A percentile compares a stretch with the other conserved stretches of the same genome.
These are phyloP conservation scores for Elsinoe australis DNA, from an alignment of 2,329 filamentous ascomycete genomes.

Conservation along the genomic window DNA sequence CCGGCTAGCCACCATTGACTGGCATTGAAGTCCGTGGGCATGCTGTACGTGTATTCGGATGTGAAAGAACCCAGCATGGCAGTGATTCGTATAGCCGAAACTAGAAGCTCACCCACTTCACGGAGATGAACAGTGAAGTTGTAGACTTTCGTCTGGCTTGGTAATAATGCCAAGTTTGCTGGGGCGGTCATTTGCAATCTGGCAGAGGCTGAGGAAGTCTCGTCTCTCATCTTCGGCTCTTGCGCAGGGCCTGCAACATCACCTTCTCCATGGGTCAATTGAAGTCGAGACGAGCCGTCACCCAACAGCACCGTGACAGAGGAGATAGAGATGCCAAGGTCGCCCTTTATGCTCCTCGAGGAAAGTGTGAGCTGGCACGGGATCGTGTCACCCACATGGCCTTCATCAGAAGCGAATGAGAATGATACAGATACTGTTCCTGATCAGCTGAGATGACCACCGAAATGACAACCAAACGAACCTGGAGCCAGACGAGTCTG, in stretches of 20 bases:
- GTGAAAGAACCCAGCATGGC: slow-evolving; percentile 1
- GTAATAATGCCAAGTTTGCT: neutral
- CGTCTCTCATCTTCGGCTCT: slow-evolving; percentile 14
- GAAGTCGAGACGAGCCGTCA: slow-evolving; percentile 17
- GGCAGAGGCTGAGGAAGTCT: slow-evolving; percentile 1
- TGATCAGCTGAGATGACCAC: neutral
- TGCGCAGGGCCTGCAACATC: neutral
- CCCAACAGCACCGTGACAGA: slow-evolving; percentile 4
- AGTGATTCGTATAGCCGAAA: neutral
- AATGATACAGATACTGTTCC: slow-evolving; percentile 16
- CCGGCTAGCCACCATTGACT: slow-evolving; percentile 25
- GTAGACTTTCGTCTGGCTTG: neutral
- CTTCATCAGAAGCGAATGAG: slow-evolving; percentile 18
- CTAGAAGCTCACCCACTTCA: slow-evolving; percentile 12
- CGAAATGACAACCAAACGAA: neutral
- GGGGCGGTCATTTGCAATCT: neutral
- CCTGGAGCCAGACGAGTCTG: slow-evolving; percentile 17
- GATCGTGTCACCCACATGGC: slow-evolving; percentile 19
- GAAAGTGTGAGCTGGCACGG: slow-evolving; percentile 16
- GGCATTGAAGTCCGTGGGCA: slow-evolving; percentile 20
- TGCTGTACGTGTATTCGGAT: slow-evolving; percentile 22
- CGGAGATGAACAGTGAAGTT: slow-evolving; percentile 3
- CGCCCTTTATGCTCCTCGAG: neutral
- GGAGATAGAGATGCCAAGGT: neutral
- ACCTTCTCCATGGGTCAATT: slow-evolving; percentile 2